Conservation (phyloP, 2,329 filamentous ascomycete genomes). For the Stachybotrys chartarum region DNA sequence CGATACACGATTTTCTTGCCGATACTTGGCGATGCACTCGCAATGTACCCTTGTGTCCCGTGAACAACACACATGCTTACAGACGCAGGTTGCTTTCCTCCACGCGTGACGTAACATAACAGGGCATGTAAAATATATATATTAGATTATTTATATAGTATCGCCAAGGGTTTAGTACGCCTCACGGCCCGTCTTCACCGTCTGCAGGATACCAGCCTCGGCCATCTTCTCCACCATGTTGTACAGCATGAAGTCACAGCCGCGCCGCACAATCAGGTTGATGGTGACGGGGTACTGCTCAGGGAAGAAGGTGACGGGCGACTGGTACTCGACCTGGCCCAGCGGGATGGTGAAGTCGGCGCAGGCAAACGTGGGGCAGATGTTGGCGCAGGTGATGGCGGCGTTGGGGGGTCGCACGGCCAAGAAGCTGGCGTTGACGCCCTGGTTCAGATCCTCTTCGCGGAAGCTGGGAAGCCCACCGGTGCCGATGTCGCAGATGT, state of each 20-base stretch:
- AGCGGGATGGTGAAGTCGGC: not conserved
- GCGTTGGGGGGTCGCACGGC: not conserved
- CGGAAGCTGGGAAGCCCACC: not conserved
- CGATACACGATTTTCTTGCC: not conserved
- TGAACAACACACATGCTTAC: no score
- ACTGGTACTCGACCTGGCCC: not conserved
- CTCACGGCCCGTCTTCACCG: not conserved
- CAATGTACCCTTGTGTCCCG: no score
- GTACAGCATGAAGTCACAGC: not conserved
- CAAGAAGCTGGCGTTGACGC: not conserved
- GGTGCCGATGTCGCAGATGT: slow-evolving; percentile 1
- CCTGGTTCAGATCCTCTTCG: not conserved
- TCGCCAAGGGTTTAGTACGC: not conserved
- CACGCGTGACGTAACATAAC: no score
- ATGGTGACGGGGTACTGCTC: not conserved
- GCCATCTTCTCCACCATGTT: slow-evolving; percentile 1
- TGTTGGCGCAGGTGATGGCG: not conserved
- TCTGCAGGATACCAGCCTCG: not conserved
- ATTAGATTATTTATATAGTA: not conserved
- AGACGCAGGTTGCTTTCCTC: no score
- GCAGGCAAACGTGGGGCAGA: not conserved
- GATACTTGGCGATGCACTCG: not conserved
- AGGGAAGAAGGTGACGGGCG: not conserved
- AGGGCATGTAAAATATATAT: no score
- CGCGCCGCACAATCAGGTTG: not conserved